Conservation (phyloP, 108 stramenopile species). For the Nannochloropsis granulata region DNA sequence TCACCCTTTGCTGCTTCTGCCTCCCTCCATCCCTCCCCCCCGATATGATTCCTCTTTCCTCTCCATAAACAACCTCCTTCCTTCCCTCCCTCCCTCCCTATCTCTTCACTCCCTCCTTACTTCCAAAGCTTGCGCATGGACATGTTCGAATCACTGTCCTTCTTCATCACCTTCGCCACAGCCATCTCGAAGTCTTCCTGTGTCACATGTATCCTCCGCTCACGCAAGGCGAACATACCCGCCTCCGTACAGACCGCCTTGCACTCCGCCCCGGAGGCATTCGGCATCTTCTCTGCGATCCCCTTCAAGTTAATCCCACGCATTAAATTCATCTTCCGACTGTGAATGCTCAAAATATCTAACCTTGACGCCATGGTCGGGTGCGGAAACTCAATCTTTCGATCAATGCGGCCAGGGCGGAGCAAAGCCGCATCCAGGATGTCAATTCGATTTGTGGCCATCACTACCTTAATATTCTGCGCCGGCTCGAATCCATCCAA, state of each 20-base stretch:
- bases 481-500: constrained; percentile 98
- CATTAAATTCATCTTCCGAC: constrained; percentile 89
- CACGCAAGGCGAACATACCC: constrained; percentile 98
- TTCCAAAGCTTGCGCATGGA: constrained; percentile 93
- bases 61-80: background rate
- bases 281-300: constrained; percentile 87
- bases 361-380: constrained; percentile 71
- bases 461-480: constrained; percentile 95
- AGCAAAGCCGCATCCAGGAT: constrained; percentile 86
- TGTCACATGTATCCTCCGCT: constrained; percentile 94
- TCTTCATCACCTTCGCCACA: constrained; percentile 99
- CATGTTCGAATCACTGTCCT: constrained; percentile 86
- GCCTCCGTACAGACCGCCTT: constrained; percentile 99
- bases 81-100: background rate
- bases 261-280: constrained; percentile 94
- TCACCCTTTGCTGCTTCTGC: too few species aligned
- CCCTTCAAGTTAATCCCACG: constrained; percentile 77
- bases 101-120: constrained; percentile 43
- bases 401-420: constrained; percentile 86
- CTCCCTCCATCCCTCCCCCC: too few species aligned
- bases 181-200: constrained; percentile 99
- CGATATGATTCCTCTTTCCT: too few species aligned
- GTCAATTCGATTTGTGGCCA: constrained; percentile 96
- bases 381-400: constrained; percentile 92
- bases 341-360: constrained; percentile 88